Evolutionary conservation across 1,139 yeast genomes (phyloP), one percentile per base, ranked within the genome.

Genomic region (Sugiyamaella castrensis): DNA sequence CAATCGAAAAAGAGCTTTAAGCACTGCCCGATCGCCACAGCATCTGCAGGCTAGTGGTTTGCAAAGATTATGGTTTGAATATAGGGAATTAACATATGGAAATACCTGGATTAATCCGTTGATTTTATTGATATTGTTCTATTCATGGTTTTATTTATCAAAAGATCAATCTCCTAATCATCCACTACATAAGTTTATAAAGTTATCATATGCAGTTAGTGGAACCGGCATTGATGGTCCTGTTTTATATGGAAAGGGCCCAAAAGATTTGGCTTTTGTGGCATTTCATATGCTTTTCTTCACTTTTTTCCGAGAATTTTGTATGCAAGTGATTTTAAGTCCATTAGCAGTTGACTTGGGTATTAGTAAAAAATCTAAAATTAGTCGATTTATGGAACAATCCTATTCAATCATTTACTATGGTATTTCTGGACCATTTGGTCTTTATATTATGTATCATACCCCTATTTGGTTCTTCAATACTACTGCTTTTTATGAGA

Each of bases 371-470:
- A 75, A 74, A 55, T 79, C 79, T 38, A 89, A 86, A 67, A 68
- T 80, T 41, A 79, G 77, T 56, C 79, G 99, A 64, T 88, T 92
- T 67, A 82, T 88, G 85, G 99, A 92, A 67, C 99, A 92, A 71
- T 77, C 91, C 8, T 92, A 91, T 65, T 80, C 94, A 3, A 77
- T 88, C 60, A 70, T 87, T 52, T 92, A 94, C 69, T 89, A 85
- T 63, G 87, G 92, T 24, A 57, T 81, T 11, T 76, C 87, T 31
- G 95, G 96, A 10, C 92, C 96, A 0, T 75, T 84, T 56, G 99
- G 98, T 1, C 72, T 92, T 52, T 89, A 82, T 74, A 86, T 92
- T 58, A 91, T 92, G 98, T 75, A 76, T 58, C 73, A 77, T 45
- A 77, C 85, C 37, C 95, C 95, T 42, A 67, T 92, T 56, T 91